These are phyloP conservation scores for Nemania sp. DNA, from an alignment of 2,329 filamentous ascomycete species.

Conservation along the genomic window DNA sequence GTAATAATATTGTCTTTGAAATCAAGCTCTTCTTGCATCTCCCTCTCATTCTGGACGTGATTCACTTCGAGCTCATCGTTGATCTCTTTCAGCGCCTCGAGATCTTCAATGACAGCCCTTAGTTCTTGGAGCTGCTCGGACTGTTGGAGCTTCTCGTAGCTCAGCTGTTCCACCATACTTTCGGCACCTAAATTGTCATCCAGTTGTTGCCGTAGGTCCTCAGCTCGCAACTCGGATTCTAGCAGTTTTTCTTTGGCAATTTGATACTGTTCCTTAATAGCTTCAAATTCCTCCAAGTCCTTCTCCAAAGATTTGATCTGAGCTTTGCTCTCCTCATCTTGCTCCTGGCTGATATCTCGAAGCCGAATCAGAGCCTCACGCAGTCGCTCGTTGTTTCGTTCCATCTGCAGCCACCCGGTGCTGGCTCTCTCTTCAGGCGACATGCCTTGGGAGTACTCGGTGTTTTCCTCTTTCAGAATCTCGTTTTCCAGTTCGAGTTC, in stretches of 20 bases:
- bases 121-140: conserved; percentile 83
- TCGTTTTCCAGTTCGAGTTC: conserved; percentile 89
- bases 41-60: conserved; percentile 89
- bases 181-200: conserved; percentile 87
- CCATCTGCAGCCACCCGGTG: conserved; percentile 88
- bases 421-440: conserved; percentile 84
- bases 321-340: conserved; percentile 76
- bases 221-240: conserved; percentile 72
- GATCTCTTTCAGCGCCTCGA: conserved; percentile 87
- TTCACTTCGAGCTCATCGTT: conserved; percentile 94
- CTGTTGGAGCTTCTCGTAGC: conserved; percentile 82
- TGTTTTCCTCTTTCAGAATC: conserved; percentile 83
- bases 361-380: conserved; percentile 82
- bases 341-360: conserved; percentile 83
- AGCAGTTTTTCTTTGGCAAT: conserved; percentile 72
- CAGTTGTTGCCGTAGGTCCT: conserved; percentile 87
- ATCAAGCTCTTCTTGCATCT: conserved; percentile 91
- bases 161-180: conserved; percentile 91
- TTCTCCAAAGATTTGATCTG: conserved; percentile 75
- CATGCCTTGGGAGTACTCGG: conserved; percentile 81
- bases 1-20: conserved; percentile 81
- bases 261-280: conserved; percentile 70
- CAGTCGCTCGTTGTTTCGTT: conserved; percentile 84
- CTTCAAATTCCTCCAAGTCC: conserved; percentile 69
- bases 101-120: conserved; percentile 78